These are phyloP conservation scores for Clitopilus passeckerianus DNA, from an alignment of 768 basidiomycete species.

Conservation along the genomic window DNA sequence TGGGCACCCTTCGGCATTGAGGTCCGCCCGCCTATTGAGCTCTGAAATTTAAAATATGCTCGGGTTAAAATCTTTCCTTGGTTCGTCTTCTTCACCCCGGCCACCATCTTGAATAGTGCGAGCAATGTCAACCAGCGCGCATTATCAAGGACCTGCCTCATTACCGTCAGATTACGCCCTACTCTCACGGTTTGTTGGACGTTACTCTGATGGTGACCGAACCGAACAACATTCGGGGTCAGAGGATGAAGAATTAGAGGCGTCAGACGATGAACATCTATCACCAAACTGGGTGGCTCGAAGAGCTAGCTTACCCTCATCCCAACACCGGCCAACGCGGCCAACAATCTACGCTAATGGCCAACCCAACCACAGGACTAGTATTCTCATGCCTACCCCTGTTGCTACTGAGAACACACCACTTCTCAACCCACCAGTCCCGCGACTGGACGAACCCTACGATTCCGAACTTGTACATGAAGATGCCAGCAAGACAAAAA, in stretches of 20 bases:
- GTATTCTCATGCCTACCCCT: constrained; percentile 9
- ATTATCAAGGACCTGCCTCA: constrained; percentile 53
- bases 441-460: constrained; percentile 50
- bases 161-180: constrained; percentile 65
- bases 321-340: constrained; percentile 11
- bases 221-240: constrained; percentile 11
- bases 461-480: constrained; percentile 13
- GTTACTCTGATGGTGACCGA: constrained; percentile 13
- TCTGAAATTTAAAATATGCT: not conserved
- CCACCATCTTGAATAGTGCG: not conserved
- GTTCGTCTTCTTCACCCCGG: not conserved
- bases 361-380: constrained; percentile 3
- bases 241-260: constrained; percentile 8
- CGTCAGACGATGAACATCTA: not conserved
- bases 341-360: constrained; percentile 1
- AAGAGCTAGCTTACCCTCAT: constrained; percentile 3
- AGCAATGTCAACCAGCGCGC: constrained; percentile 44
- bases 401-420: constrained; percentile 49
- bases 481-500: constrained; percentile 22
- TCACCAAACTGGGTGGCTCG: not conserved
- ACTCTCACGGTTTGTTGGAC: constrained; percentile 44
- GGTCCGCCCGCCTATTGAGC: not conserved
- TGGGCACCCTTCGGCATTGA: constrained; percentile 1
- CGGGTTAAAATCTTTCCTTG: not conserved
- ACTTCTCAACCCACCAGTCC: constrained; percentile 48